Percentiles rank a stretch among this genome's conserved stretches.
phyloP scores from a whole-genome alignment of 2,329 filamentous ascomycete genomes.

The Aspergillus luchuensis region DNA sequence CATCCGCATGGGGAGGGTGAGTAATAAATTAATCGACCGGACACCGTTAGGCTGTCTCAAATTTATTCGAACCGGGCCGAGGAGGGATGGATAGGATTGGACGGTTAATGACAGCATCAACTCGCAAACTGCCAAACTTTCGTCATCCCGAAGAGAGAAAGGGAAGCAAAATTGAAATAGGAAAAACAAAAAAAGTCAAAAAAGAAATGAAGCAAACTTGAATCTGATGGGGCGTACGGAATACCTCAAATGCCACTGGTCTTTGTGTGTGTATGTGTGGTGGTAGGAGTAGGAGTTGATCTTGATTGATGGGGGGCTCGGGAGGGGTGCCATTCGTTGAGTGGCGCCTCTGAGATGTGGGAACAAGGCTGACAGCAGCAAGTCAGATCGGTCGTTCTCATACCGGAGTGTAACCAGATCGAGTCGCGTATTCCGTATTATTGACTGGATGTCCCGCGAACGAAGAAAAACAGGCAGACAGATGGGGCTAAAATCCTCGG shows the following conservation, averaged over 20 bases:
- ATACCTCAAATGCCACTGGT: not conserved
- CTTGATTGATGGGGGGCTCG: slow-evolving; percentile 21
- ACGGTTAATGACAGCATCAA: slow-evolving; percentile 15
- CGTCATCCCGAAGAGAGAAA: not conserved
- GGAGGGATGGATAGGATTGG: slow-evolving; percentile 13
- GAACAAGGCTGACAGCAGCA: slow-evolving; percentile 32
- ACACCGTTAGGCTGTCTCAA: slow-evolving; percentile 45
- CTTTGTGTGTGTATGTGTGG: not conserved
- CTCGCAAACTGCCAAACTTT: slow-evolving; percentile 2
- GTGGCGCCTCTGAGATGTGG: slow-evolving; percentile 24
- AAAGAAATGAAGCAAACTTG: not conserved
- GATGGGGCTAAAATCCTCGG: not conserved
- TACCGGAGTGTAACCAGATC: slow-evolving; percentile 29
- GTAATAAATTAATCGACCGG: slow-evolving; percentile 24
- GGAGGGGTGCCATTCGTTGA: slow-evolving; percentile 21
- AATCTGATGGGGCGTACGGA: not conserved
- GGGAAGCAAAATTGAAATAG: too few species aligned
- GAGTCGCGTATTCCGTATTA: slow-evolving; percentile 18
- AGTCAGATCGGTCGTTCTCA: slow-evolving; percentile 26
- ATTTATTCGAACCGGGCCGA: slow-evolving; percentile 38
- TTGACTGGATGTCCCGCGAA: not conserved
- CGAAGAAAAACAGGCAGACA: not conserved
- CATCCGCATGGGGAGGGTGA: not conserved
- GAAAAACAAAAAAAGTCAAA: not conserved
- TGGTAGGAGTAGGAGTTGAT: not conserved